Conservation (phyloP, 2,329 filamentous ascomycete species). For the Talaromyces islandicus region DNA sequence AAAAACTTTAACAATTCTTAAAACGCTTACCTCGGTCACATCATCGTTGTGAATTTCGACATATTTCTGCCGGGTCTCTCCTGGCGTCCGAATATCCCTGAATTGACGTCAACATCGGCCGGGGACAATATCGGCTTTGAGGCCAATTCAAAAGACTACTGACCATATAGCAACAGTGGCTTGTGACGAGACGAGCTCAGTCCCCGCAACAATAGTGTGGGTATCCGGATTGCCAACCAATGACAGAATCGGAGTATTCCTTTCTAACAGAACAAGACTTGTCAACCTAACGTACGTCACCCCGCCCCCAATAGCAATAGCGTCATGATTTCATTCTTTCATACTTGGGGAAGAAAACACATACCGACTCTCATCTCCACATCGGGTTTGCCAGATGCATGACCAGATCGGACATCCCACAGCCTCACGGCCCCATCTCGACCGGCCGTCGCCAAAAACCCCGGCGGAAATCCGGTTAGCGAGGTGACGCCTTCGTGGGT, state of each 20-base stretch:
- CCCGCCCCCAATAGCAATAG: neutral
- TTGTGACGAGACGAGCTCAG: constrained; percentile 44
- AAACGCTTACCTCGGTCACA: constrained; percentile 47
- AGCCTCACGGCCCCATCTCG: constrained; percentile 36
- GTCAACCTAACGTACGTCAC: neutral
- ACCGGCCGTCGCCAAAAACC: constrained; percentile 30
- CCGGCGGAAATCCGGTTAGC: constrained; percentile 21
- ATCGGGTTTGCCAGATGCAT: constrained; percentile 19
- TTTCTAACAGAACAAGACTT: constrained; percentile 28
- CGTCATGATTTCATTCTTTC: neutral
- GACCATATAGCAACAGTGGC: constrained; percentile 41
- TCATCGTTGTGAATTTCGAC: constrained; percentile 51
- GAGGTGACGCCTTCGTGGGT: constrained; percentile 35
- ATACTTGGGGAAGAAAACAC: neutral
- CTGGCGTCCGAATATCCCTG: constrained; percentile 40
- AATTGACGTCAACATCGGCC: constrained; percentile 17
- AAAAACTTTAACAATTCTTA: neutral
- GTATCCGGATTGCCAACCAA: constrained; percentile 42
- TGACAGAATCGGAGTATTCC: constrained; percentile 47
- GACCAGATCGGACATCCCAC: constrained; percentile 34
- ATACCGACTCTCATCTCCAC: constrained; percentile 31
- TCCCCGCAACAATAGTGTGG: constrained; percentile 50
- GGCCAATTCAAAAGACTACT: constrained; percentile 14
- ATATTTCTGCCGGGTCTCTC: constrained; percentile 31
- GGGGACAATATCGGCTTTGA: constrained; percentile 12